Evolutionary conservation across 2,329 filamentous ascomycete species (phyloP).

Genomic region (Sporothrix brunneoviolacea): DNA sequence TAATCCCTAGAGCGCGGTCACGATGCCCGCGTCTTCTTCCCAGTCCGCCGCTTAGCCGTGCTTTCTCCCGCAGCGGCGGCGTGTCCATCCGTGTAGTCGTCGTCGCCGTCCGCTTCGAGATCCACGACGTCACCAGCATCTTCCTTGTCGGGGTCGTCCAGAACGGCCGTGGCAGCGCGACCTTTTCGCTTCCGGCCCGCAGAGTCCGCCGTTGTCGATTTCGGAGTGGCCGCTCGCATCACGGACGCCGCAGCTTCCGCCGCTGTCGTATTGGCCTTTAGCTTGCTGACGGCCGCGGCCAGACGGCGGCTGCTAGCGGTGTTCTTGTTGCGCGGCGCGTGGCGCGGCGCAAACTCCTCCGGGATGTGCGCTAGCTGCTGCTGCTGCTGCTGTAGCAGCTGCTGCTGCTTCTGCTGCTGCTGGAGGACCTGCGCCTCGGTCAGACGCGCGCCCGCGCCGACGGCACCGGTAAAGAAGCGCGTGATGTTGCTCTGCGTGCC

Average conservation of each 20-base stretch:
- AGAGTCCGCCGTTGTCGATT: constrained; percentile 7
- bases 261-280: constrained; percentile 22
- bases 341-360: constrained; percentile 25
- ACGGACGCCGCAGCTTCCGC: constrained; percentile 13
- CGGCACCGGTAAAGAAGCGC: constrained; percentile 72
- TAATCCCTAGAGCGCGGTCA: neutral
- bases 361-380: constrained; percentile 11
- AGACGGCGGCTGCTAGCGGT: constrained; percentile 25
- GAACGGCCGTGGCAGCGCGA: neutral
- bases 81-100: neutral
- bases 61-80: neutral
- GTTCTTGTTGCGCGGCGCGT: constrained; percentile 19
- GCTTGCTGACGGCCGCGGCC: constrained; percentile 27
- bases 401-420: constrained; percentile 8
- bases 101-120: neutral
- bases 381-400: neutral
- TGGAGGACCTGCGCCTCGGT: constrained; percentile 10
- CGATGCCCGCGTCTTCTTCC: constrained; percentile 10
- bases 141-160: constrained; percentile 18
- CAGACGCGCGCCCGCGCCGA: constrained; percentile 30
- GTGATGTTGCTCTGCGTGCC: constrained; percentile 97
- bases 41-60: constrained; percentile 10
- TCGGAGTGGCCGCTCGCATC: neutral
- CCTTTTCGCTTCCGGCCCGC: constrained; percentile 29
- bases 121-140: constrained; percentile 12